Percentiles rank a stretch among this genome's conserved stretches.
Conservation (phyloP, 805 yeast genomes). For the Saccharomyces mikatae region DNA sequence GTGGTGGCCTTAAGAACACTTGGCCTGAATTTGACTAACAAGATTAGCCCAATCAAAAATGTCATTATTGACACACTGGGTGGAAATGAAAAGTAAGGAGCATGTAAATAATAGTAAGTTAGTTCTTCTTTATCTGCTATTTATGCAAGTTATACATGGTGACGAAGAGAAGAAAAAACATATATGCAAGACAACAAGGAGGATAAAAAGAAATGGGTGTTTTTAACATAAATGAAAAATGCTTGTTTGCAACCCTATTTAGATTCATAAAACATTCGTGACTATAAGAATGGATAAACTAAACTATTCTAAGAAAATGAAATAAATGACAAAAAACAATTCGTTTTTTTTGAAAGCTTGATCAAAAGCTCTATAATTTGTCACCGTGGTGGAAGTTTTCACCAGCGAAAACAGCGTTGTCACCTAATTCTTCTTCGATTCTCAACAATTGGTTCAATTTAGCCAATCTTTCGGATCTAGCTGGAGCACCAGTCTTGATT, state of each 20-base stretch:
- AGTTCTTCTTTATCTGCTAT: background rate
- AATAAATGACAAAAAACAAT: background rate
- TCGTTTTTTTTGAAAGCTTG: background rate
- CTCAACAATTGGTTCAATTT: conserved; percentile 89
- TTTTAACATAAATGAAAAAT: background rate
- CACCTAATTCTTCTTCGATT: conserved; percentile 91
- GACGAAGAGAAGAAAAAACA: background rate
- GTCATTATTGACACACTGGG: conserved; percentile 54
- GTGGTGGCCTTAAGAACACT: conserved; percentile 64
- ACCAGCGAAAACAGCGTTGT: conserved; percentile 86
- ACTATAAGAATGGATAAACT: conserved; percentile 1
- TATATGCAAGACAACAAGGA: background rate
- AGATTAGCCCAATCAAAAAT: conserved; percentile 57
- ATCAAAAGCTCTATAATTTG: background rate
- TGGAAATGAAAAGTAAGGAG: conserved; percentile 10
- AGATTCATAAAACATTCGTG: conserved; percentile 5
- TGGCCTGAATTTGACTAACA: conserved; percentile 67
- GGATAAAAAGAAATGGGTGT: background rate
- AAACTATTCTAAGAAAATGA: conserved; percentile 6
- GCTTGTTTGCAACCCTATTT: conserved; percentile 9
- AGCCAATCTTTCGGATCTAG: conserved; percentile 94
- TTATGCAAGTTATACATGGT: background rate
- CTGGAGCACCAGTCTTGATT: conserved; percentile 95
- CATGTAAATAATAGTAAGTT: background rate
- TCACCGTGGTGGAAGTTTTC: conserved; percentile 50